These are phyloP conservation scores for Vitis hybrid DNA, from an alignment of 177 flowering plant genomes.

Conservation along the genomic window DNA sequence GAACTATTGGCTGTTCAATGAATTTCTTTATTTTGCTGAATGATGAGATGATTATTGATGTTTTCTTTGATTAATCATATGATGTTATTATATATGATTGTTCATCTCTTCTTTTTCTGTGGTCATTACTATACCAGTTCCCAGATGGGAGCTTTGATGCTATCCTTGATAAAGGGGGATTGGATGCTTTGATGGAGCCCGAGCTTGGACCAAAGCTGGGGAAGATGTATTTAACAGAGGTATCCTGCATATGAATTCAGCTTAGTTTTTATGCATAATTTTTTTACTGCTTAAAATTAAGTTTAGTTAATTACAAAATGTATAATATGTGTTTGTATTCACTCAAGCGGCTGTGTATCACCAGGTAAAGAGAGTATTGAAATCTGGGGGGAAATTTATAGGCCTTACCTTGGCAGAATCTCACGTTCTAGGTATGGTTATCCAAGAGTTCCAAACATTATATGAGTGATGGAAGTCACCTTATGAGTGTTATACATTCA, in stretches of 20 bases:
- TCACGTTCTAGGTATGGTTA: conserved; percentile 66
- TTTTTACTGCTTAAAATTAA: not conserved
- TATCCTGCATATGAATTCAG: conserved; percentile 27
- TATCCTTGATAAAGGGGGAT: conserved; percentile 89
- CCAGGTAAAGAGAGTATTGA: conserved; percentile 85
- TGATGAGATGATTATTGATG: not conserved
- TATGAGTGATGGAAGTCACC: not conserved
- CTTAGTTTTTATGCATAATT: conserved; percentile 11
- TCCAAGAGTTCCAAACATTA: too few relatives aligned
- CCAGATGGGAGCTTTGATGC: conserved; percentile 60
- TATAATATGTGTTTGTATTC: conserved; percentile 8
- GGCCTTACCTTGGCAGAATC: conserved; percentile 94
- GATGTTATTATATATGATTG: too few relatives aligned
- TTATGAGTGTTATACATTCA: not conserved
- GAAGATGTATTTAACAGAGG: conserved; percentile 78
- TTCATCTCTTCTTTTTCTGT: not conserved
- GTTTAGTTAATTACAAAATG: not conserved
- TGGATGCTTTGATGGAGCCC: conserved; percentile 99
- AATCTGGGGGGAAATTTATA: conserved; percentile 62
- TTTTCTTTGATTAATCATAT: not conserved
- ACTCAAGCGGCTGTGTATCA: conserved; percentile 12
- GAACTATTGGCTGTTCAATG: too few relatives aligned
- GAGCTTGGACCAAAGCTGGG: conserved; percentile 76
- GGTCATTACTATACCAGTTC: conserved; percentile 44
- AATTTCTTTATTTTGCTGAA: too few relatives aligned